Base-by-base conservation (phyloP, 768 basidiomycete genomes). In the Suillus bovinus region DNA sequence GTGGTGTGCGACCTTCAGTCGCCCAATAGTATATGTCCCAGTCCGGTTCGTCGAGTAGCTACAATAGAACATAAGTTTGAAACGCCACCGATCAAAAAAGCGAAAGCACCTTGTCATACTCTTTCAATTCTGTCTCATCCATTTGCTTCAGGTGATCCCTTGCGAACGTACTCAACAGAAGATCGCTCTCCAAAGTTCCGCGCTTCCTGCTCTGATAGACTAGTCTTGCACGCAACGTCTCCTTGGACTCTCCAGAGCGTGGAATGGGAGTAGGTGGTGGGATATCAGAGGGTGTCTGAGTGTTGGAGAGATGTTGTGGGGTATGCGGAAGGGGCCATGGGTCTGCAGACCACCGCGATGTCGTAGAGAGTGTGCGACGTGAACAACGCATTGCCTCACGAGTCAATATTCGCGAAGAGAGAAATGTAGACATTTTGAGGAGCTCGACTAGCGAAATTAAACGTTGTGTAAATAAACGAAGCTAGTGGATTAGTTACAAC, bases 1-100 rank as follows among this genome's bases (percentile, higher is more conserved):
- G 93, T 0, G 89, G 86, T n/a, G 85, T 77, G 61, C 90, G 83
- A 76, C 94, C 91, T 29, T 84, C 86, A 16, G 94, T 94, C 10
- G 90, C 86, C 95, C 95, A 99, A 77, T 99, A 99, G 73, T 94
- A 99, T 63, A 99, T 96, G 68, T 97, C 94, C 96, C 95, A 98
- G 75, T 97, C 95, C 3, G 91, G 85, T 65, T 96, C 92, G 68
- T 97, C 94, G 62, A 97, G 82, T 39, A 97, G 79, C 94, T 96
- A 68, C 7, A 56, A 41, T 57, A 14, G 58, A 50, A 41, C 52
- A 34, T 57, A 1, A 55, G 16, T n/a, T 50, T 4, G n/a, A 46
- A 50, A 58, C 2, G 5, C 20, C 47, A 50, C 20, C 22, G 27
- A 39, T 31, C 29, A 54, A 60, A 31, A 29, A 16, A 62, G 27